Conservation (phyloP, 345 rosid genomes). For the Crucihimalaya himalaica region DNA sequence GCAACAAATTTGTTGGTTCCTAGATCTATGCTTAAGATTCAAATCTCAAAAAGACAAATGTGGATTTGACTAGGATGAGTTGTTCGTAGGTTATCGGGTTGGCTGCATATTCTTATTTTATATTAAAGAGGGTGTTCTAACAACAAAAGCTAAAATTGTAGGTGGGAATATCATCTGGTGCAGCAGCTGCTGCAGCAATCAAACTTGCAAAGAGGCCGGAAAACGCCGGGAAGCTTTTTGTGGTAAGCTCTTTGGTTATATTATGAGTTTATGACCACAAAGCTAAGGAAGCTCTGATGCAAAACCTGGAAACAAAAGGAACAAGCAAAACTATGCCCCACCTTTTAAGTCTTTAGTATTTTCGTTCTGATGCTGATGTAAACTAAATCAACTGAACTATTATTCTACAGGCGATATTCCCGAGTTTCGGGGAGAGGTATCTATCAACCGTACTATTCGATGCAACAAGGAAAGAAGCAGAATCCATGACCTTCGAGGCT, state of each 20-base stretch:
- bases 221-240: conserved; percentile 83
- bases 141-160: conserved; percentile 25
- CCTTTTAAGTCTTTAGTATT: background rate
- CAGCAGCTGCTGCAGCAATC: conserved; percentile 79
- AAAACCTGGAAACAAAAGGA: conserved; percentile 3
- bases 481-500: conserved; percentile 56
- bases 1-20: background rate
- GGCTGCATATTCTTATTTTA: background rate
- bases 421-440: conserved; percentile 79
- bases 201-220: conserved; percentile 80
- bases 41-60: background rate
- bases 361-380: conserved; percentile 2
- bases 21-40: background rate
- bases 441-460: conserved; percentile 70
- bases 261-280: background rate
- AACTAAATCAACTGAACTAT: conserved; percentile 7
- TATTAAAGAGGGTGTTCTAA: background rate
- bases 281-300: conserved; percentile 6
- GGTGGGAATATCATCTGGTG: conserved; percentile 97
- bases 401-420: conserved; percentile 64
- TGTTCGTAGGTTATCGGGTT: background rate
- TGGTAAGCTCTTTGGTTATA: conserved; percentile 50
- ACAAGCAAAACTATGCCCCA: background rate
- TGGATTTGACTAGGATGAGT: conserved; percentile 6
- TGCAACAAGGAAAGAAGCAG: conserved; percentile 66